phyloP scores from a whole-genome alignment of 495 filamentous ascomycete genomes.

The Glonium stellatum region DNA sequence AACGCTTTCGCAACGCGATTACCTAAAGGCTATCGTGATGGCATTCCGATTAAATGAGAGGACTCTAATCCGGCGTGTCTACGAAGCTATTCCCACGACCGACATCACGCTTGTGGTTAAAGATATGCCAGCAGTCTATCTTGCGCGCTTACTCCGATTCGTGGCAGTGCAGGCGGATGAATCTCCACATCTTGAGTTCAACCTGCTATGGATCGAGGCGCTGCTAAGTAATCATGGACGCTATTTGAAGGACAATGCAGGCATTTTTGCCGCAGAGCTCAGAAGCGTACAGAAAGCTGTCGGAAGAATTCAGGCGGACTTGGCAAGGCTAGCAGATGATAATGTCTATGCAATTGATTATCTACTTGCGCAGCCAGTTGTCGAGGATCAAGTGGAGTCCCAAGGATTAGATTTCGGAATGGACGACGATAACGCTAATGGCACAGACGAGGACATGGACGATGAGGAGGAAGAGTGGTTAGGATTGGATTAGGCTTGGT shows the following conservation, averaged over 20 bases:
- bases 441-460: not conserved
- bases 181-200: conserved; percentile 87
- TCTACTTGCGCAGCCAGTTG: conserved; percentile 44
- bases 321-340: conserved; percentile 64
- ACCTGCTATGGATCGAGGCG: conserved; percentile 85
- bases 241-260: conserved; percentile 70
- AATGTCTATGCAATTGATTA: conserved; percentile 84
- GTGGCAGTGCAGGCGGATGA: conserved; percentile 84
- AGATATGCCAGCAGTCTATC: conserved; percentile 77
- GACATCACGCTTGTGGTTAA: conserved; percentile 74
- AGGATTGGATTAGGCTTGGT: not conserved
- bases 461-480: conserved; percentile 2
- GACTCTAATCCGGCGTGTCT: conserved; percentile 70
- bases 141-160: conserved; percentile 71
- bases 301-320: conserved; percentile 59
- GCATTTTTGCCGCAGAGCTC: conserved; percentile 71
- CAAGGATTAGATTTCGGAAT: not conserved
- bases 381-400: conserved; percentile 8
- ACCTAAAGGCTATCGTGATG: conserved; percentile 90
- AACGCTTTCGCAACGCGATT: conserved; percentile 69
- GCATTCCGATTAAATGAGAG: conserved; percentile 87
- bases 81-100: conserved; percentile 68
- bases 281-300: conserved; percentile 70
- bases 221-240: conserved; percentile 74
- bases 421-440: not conserved